phyloP scores from a whole-genome alignment of 768 basidiomycete species.

The Butyriboletus loyo region DNA sequence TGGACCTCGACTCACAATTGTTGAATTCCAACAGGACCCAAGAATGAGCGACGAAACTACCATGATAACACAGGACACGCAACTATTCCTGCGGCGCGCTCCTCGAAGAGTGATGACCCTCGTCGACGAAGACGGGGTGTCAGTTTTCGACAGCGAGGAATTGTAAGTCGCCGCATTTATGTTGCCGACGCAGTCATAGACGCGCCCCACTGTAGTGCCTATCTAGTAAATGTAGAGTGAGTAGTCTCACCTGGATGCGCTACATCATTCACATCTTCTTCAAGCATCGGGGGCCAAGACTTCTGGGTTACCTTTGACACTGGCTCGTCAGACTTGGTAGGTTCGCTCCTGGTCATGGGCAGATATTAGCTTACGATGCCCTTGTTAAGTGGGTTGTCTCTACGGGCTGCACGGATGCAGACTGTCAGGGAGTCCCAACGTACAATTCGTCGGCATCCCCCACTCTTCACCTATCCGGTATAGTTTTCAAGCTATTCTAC shows the following conservation, averaged over 20 bases:
- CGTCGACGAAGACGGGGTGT: conserved; percentile 18
- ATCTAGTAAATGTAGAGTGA: conserved; percentile 39
- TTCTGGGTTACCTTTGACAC: conserved; percentile 52
- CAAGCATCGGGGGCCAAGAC: conserved; percentile 41
- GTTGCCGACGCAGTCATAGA: not conserved
- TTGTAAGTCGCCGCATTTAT: conserved; percentile 27
- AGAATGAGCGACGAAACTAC: conserved; percentile 14
- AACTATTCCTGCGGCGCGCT: conserved; percentile 23
- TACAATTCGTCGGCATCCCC: conserved; percentile 35
- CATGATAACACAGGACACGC: conserved; percentile 21
- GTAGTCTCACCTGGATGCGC: not conserved
- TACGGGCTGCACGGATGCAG: conserved; percentile 40
- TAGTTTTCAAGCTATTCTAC: conserved; percentile 45
- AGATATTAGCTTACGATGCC: conserved; percentile 1
- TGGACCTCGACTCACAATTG: not conserved
- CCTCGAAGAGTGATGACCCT: conserved; percentile 16
- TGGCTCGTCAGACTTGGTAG: conserved; percentile 55
- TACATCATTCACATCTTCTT: conserved; percentile 2
- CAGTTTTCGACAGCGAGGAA: conserved; percentile 32
- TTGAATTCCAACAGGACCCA: not conserved
- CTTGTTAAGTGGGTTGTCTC: conserved; percentile 50
- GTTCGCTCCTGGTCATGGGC: conserved; percentile 1
- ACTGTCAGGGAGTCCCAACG: conserved; percentile 44
- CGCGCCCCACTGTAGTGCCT: conserved; percentile 31
- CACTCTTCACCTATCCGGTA: conserved; percentile 31